These are phyloP conservation scores for Scutellaria minor DNA, from an alignment of 257 asterid species.

Conservation along the genomic window DNA sequence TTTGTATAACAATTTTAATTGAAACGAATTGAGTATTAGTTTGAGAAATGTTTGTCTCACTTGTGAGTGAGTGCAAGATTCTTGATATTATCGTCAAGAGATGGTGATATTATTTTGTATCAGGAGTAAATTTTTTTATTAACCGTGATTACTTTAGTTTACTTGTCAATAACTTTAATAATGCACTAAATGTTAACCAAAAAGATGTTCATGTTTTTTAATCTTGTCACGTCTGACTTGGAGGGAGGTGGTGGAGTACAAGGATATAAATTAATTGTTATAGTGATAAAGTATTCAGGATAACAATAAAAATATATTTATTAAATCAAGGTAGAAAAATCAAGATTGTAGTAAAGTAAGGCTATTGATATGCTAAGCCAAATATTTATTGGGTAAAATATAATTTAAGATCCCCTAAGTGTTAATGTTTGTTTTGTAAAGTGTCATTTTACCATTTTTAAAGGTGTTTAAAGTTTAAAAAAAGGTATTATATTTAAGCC, in stretches of 20 bases:
- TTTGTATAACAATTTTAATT: background rate
- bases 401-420: no score
- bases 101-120: background rate
- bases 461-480: no score
- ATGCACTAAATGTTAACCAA: no score
- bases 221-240: background rate
- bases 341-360: no score
- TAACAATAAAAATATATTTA: no score
- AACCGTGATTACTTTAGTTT: background rate
- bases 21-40: background rate
- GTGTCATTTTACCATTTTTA: no score
- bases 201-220: background rate
- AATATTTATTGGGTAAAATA: background rate
- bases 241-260: constrained; percentile 2
- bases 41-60: constrained; percentile 4
- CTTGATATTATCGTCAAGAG: background rate
- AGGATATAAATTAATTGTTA: background rate
- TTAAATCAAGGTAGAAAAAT: no score
- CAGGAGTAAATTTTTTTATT: background rate
- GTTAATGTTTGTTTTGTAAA: no score
- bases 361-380: background rate
- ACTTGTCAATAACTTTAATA: no score
- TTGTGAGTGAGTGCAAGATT: constrained; percentile 1
- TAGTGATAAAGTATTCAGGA: no score
- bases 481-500: no score